Evolutionary conservation across 192 early-diverging fungal genomes (phyloP).

Genomic region (Podila minutissima): DNA sequence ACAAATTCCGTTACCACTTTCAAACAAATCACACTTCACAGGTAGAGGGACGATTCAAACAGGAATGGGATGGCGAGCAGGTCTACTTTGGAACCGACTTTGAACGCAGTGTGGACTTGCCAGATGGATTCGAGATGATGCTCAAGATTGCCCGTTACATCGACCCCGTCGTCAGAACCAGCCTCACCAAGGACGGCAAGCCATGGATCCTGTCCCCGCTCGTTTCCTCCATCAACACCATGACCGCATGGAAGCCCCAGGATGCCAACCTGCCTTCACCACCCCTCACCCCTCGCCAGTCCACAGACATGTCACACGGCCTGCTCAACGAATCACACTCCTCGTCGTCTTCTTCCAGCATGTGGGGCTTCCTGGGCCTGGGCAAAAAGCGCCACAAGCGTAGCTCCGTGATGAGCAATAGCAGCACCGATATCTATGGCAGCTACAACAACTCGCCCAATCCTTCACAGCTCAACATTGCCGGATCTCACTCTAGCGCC

Average conservation of each 20-base stretch:
- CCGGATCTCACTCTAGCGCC: background rate
- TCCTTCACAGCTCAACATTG: slow-evolving; percentile 17
- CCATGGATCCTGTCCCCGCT: slow-evolving; percentile 51
- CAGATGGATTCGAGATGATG: slow-evolving; percentile 38
- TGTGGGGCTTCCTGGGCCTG: slow-evolving; percentile 38
- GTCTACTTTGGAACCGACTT: slow-evolving; percentile 53
- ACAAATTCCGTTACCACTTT: slow-evolving; percentile 3
- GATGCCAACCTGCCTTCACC: slow-evolving; percentile 32
- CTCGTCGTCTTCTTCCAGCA: background rate
- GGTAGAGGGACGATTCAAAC: slow-evolving; percentile 50
- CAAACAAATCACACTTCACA: background rate
- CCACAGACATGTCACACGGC: slow-evolving; percentile 12
- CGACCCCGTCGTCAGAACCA: slow-evolving; percentile 46
- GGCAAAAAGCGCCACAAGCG: slow-evolving; percentile 16
- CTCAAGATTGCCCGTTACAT: slow-evolving; percentile 45
- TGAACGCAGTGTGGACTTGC: slow-evolving; percentile 31
- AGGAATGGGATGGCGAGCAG: slow-evolving; percentile 34
- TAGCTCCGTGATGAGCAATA: slow-evolving; percentile 14
- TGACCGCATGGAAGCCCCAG: slow-evolving; percentile 48
- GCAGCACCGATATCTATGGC: slow-evolving; percentile 14
- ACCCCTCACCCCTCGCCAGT: slow-evolving; percentile 17
- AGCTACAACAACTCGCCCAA: slow-evolving; percentile 18
- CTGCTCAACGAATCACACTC: slow-evolving; percentile 3
- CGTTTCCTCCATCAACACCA: slow-evolving; percentile 48
- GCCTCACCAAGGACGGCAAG: slow-evolving; percentile 20